Conservation (phyloP, 2,329 filamentous ascomycete species). For the Leptographium galeiforme region DNA sequence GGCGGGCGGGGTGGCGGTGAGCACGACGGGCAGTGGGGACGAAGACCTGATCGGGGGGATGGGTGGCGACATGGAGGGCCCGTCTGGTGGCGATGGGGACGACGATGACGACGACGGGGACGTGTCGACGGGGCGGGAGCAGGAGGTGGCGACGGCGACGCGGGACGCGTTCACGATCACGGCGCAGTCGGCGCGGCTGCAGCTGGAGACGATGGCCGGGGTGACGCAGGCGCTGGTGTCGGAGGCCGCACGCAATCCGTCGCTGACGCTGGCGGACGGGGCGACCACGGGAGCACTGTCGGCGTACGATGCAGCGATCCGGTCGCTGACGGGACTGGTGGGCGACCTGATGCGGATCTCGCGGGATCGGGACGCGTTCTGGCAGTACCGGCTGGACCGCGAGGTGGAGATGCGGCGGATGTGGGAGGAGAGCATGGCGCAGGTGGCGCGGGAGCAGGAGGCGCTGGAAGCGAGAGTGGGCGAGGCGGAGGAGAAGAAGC, state of each 20-base stretch:
- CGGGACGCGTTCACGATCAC: conserved; percentile 97
- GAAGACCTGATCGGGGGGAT: conserved; percentile 23
- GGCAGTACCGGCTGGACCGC: conserved; percentile 87
- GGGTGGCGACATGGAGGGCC: conserved; percentile 2
- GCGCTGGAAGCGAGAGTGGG: conserved; percentile 76
- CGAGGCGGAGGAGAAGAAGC: conserved; percentile 81
- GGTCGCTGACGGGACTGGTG: conserved; percentile 71
- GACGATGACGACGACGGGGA: conserved; percentile 61
- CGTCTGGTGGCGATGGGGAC: conserved; percentile 29
- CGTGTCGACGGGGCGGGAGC: conserved; percentile 50
- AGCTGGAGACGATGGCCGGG: conserved; percentile 78
- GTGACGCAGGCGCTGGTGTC: conserved; percentile 70
- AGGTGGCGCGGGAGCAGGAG: conserved; percentile 90
- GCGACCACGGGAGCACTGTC: conserved; percentile 62
- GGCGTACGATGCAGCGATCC: conserved; percentile 82
- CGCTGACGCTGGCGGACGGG: conserved; percentile 60
- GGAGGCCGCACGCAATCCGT: conserved; percentile 57
- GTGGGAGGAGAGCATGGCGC: conserved; percentile 99
- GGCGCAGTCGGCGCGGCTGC: conserved; percentile 83
- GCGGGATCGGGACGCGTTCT: conserved; percentile 86
- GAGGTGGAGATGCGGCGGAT: conserved; percentile 85
- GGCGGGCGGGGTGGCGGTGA: conserved; percentile 24
- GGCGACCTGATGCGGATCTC: conserved; percentile 85
- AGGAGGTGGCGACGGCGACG: conserved; percentile 57
- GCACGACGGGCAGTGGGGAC: conserved; percentile 34